Base-by-base conservation (phyloP, 352 stramenopile genomes). In the Pythium phragmiticola region DNA sequence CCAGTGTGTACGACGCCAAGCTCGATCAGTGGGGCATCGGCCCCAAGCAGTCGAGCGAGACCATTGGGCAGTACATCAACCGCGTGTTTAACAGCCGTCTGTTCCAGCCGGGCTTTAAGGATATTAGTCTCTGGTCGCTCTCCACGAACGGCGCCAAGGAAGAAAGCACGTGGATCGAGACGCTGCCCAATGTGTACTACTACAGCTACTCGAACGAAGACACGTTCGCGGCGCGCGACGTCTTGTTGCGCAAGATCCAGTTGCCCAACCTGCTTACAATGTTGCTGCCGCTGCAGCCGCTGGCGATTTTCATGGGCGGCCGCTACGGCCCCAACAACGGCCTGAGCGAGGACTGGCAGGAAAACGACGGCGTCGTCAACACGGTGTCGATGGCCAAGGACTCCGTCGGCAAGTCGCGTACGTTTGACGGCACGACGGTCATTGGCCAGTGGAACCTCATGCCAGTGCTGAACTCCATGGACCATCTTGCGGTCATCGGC, bases 21-120 rank as follows among this genome's bases (percentile, higher is more conserved):
- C 48, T 89, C 21, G 80, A 87, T 49, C 80, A 89, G 30, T 89
- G 77, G 76, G 70, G 65, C 33, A 77, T 85, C 60, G 57, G 54
- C 9, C 28, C 61, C n/a, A 76, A 74, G 68, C 12, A 30, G 0
- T 16, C 60, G 23, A 49, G 23, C 28, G 77, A 85, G 54, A 63
- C 65, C 9, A 51, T 80, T 30, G 46, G 23, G 11, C 51, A 48
- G n/a, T 85, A 81, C 74, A 19, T 75, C n/a, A 53, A 76, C 8
- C 77, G 77, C 46, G 57, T 85, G 11, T 75, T 77, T 34, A 30
- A 42, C 0, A 81, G 72, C 47, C 56, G 6, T 6, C 7, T 87
- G 36, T 78, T 84, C 46, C 45, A 72, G 9, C 59, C 69, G 0
- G 70, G 73, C 3, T 77, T 74, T 47, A 68, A 74, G 19, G 77